phyloP scores from a whole-genome alignment of 768 basidiomycete genomes.

The Mycena rosella region DNA sequence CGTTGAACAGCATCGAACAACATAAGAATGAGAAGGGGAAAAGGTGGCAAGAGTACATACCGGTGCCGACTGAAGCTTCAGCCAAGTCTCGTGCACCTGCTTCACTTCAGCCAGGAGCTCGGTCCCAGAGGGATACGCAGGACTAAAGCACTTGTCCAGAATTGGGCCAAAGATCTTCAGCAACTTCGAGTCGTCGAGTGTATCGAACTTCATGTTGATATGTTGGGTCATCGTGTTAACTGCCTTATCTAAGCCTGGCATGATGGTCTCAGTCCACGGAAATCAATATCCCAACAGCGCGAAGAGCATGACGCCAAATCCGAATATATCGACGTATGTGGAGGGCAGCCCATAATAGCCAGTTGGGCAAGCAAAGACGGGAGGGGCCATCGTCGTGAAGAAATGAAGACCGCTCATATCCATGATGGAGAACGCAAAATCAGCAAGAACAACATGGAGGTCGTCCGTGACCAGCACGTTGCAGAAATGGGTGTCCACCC shows the following conservation, averaged over 20 bases:
- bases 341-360: neutral
- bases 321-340: conserved; percentile 2
- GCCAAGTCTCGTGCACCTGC: neutral
- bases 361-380: neutral
- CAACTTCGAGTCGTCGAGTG: neutral
- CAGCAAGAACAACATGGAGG: conserved; percentile 14
- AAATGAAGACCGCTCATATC: neutral
- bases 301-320: conserved; percentile 4
- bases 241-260: neutral
- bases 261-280: too few species aligned
- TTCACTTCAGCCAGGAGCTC: neutral
- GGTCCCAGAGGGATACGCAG: neutral
- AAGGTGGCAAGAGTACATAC: neutral
- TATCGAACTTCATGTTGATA: neutral
- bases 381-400: conserved; percentile 30
- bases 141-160: neutral
- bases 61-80: neutral
- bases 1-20: too few species aligned
- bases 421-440: conserved; percentile 28
- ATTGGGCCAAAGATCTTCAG: neutral
- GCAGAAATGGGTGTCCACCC: conserved; percentile 32
- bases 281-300: neutral
- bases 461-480: conserved; percentile 40
- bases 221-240: too few species aligned
- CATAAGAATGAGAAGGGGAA: neutral